A percentile compares a stretch with the other conserved stretches of the same genome.
Conservation (phyloP, 306 rosid genomes). For the Quercus ilex region DNA sequence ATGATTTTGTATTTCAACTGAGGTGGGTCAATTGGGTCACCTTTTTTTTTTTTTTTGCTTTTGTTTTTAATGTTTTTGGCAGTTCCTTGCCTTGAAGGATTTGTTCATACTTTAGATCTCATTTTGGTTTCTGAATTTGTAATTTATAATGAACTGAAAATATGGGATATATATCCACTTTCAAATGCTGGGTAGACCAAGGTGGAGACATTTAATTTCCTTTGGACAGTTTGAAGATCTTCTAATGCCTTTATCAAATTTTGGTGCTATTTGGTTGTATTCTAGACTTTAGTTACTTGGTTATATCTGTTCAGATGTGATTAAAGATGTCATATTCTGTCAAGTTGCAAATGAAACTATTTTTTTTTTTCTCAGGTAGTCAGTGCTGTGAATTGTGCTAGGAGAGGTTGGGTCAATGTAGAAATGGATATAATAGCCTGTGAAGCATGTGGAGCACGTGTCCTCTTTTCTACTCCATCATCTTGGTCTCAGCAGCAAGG, state of each 20-base stretch:
- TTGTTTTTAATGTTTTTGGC: not conserved
- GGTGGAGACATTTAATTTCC: not conserved
- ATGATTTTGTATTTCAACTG: not conserved
- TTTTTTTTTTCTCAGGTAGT: conserved; percentile 48
- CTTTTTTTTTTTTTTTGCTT: not conserved
- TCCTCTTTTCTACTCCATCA: conserved; percentile 75
- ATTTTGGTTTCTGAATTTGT: not conserved
- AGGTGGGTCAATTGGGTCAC: not conserved
- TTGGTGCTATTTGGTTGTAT: not conserved
- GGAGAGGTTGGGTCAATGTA: conserved; percentile 92
- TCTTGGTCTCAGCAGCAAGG: conserved; percentile 94
- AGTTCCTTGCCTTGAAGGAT: not conserved
- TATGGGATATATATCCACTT: not conserved
- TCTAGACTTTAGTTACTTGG: not conserved
- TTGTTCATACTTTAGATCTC: not conserved
- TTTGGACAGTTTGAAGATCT: not conserved
- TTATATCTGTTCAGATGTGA: not conserved
- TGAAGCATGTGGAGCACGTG: conserved; percentile 82
- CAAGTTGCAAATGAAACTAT: not conserved
- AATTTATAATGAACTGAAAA: not conserved
- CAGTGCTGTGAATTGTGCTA: conserved; percentile 89
- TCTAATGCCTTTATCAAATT: not conserved
- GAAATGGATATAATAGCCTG: conserved; percentile 76
- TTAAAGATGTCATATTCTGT: not conserved
- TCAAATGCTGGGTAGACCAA: not conserved